These are phyloP conservation scores for Tuber indicum DNA, from an alignment of 495 filamentous ascomycete genomes.

Conservation along the genomic window DNA sequence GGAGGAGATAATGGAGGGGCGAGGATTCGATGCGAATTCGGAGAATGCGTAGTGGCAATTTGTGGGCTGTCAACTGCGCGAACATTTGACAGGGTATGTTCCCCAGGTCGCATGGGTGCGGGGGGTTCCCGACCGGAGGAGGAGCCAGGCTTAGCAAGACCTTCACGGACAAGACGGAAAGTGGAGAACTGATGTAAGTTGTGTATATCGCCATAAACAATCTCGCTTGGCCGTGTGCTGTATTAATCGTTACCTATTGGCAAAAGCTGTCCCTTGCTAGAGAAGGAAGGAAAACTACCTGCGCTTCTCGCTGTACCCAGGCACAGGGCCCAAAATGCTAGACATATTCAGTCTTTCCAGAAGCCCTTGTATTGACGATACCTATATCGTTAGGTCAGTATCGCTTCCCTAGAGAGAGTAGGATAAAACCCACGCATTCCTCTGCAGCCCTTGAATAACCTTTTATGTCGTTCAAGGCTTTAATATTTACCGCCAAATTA, in stretches of 20 bases:
- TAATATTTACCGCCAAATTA: constrained; percentile 1
- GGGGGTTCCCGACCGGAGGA: neutral
- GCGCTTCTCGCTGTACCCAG: neutral
- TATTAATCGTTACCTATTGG: neutral
- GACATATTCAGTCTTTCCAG: neutral
- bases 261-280: neutral
- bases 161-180: neutral
- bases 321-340: neutral
- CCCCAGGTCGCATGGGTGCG: neutral
- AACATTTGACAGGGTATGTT: neutral
- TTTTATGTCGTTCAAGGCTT: neutral
- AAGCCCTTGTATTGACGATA: neutral
- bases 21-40: neutral
- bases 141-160: neutral
- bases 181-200: neutral
- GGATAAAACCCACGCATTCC: neutral
- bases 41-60: neutral
- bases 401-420: neutral
- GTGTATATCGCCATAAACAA: neutral
- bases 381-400: neutral
- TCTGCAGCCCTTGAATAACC: neutral
- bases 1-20: neutral
- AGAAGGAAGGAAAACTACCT: neutral
- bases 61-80: neutral
- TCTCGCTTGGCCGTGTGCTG: neutral